Evolutionary conservation across 169 alveolate species (phyloP), one percentile per base, ranked within the genome.

Genomic region (Cryptosporidium baileyi): DNA sequence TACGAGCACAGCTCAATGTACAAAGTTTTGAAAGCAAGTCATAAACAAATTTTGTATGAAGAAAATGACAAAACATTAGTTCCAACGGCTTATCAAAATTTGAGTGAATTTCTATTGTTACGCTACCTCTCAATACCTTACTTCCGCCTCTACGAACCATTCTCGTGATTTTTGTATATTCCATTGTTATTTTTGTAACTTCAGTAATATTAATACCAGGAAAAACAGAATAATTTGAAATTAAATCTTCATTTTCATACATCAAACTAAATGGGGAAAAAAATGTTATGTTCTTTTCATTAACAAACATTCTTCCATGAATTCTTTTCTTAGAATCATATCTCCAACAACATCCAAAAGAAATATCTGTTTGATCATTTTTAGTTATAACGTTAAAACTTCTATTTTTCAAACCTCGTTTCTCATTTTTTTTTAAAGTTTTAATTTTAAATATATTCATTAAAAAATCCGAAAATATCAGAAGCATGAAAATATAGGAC

Each of bases 301-400:
- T 36, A 4, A 74, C 57, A 22, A 54, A 74, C 67, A 74, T 54
- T 43, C 85, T 26, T 9, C 85, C 85, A 22, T 74, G 85, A 32
- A 74, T 57, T 17, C 85, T 74, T 41, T 74, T 74, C 43, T 74
- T 74, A n/a, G 85, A 74, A 4, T 74, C 85, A 43, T 74, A 74
- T 41, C 85, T 74, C 85, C 85, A 74, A 34, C 85, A 74, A 32
- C 85, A 74, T 3, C 85, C 85, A 74, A 74, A 74, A 17, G 85
- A 54, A 28, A 54, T 57, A 19, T 22, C 36, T 36, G 63, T 47
- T 28, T 45, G 41, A 8, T 45, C 47, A 4, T 57, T 17, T 19
- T 19, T 57, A 24, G 63, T 30, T 24, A 57, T 57, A 19, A 30
- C 13, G 26, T 57, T 13, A n/a, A 47, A 9, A 47, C 19, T 26